Evolutionary conservation across 768 basidiomycete genomes (phyloP), one percentile per base, ranked within the genome.

Genomic region (Mycena haematopus): DNA sequence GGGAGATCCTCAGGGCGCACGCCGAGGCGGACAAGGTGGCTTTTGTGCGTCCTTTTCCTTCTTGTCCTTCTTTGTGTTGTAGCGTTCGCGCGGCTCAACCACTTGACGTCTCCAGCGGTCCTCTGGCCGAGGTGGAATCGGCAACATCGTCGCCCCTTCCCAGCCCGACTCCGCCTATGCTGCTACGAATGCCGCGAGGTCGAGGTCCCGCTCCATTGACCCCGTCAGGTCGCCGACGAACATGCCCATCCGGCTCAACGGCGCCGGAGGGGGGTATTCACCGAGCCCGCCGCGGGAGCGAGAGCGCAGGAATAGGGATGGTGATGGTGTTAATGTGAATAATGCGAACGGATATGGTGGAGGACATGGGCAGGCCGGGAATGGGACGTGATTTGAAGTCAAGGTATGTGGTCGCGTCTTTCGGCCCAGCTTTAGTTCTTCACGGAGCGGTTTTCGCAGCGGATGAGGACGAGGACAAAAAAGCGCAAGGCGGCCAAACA

Each of bases 111-210:
- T 31, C 29, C 49, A 60, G 63, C 42, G 58, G 6, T 65, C 63
- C 33, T 60, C 63, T 2, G 63, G 63, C 50, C 63, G 63, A 10
- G 63, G 63, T 8, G 63, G 63, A 2, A 65, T 60, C 17, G 63
- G 63, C 14, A 65, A 65, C 42, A 65, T 65, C 35, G 27, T 52
- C 49, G 21, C 4, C 31, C 38, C 27, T 13, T 31, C 29, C 44
- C 19, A 38, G 14, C 36, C 36, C 15, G 17, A 14, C 13, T 13
- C 36, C 14, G 6, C 45, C 13, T 22, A 4, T 9, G 29, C 29
- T 9, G 29, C 29, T 31, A 9, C 29, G 6, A 5, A 31, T 9
- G 29, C 29, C 62, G 62, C 56, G n/a, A n/a, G n/a, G n/a, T 57
- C 62, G 9, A 56, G 51, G 25, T 63, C 62, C 2, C 62, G 62